Evolutionary conservation across 495 filamentous ascomycete species (phyloP), one percentile per base, ranked within the genome.

Genomic region (Neurospora sp.): DNA sequence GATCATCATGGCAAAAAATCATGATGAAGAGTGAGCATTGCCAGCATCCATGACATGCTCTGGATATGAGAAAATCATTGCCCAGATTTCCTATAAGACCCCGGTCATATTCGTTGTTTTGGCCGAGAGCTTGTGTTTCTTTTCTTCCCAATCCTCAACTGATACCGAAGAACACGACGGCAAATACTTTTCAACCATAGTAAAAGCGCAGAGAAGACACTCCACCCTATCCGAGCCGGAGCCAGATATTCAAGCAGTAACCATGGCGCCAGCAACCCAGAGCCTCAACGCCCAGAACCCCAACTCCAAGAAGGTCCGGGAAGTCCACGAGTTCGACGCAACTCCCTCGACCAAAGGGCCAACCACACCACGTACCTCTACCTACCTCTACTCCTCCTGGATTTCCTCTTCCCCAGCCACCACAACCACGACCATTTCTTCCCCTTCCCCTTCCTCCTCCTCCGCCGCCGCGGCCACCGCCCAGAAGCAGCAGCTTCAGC

Each of bases 51-150:
- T 66, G 54, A 66, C 27, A 35, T 35, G 7, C 12, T 35, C 27
- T 9, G 6, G 1, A 2, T 0, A 11, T 5, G 5, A 35, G 11
- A 12, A 31, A 66, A 66, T 9, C 2, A 14, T 16, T 0, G 27
- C 1, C 2, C 23, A 18, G 3, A 5, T 0, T 4, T 2, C 4
- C 14, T 3, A 66, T 66, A 66, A 66, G 9, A 8, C 0, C 1
- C 14, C 0, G 31, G 6, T 5, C 12, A 66, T 66, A 1, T 62
- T 16, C 2, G 31, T 18, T 0, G 14, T 35, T 0, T 1, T 60
- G 0, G 20, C 20, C 2, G 1, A 2, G 14, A 18, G 5, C 5
- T 27, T 2, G 9, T 31, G 14, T 4, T 3, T 12, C 11, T 5
- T 18, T 62, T 35, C 54, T 18, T 37, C 14, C 54, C 27, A 1